Percentiles rank a stretch among this genome's conserved stretches.
Evolutionary conservation across 176 grass and related monocot species (phyloP).

Genomic region (Avena atlantica): DNA sequence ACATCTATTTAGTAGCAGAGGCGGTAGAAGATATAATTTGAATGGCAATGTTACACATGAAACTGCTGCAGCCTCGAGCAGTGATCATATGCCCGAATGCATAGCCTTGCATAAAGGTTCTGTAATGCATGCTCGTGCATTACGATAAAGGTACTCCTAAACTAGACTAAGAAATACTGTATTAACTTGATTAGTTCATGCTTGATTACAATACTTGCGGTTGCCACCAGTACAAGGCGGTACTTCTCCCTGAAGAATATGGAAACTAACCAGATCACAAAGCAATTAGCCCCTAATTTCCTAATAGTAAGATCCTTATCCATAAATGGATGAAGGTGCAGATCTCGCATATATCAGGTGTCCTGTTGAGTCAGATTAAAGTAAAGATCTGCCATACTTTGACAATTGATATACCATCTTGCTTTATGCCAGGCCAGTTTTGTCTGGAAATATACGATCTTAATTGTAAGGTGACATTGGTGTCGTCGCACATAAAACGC

Average conservation of each 20-base stretch:
- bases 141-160: not conserved
- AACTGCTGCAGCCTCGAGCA: not conserved
- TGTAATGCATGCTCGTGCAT: not conserved
- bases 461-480: not conserved
- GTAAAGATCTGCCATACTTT: conserved; percentile 17
- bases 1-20: not conserved
- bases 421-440: not conserved
- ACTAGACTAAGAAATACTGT: not conserved
- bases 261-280: not conserved
- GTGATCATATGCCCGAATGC: not conserved
- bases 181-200: not conserved
- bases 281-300: not conserved
- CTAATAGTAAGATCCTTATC: not conserved
- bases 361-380: not conserved
- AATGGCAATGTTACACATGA: not conserved
- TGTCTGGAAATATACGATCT: not conserved
- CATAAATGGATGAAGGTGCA: no score
- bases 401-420: conserved; percentile 6
- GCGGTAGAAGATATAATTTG: not conserved
- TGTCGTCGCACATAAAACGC: not conserved
- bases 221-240: not conserved
- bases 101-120: not conserved
- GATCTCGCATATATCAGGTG: not conserved
- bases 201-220: not conserved
- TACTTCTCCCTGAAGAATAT: not conserved